Percentiles rank a stretch among this genome's conserved stretches.
Conservation (phyloP, 352 stramenopile genomes). For the Globisporangium emineosum region DNA sequence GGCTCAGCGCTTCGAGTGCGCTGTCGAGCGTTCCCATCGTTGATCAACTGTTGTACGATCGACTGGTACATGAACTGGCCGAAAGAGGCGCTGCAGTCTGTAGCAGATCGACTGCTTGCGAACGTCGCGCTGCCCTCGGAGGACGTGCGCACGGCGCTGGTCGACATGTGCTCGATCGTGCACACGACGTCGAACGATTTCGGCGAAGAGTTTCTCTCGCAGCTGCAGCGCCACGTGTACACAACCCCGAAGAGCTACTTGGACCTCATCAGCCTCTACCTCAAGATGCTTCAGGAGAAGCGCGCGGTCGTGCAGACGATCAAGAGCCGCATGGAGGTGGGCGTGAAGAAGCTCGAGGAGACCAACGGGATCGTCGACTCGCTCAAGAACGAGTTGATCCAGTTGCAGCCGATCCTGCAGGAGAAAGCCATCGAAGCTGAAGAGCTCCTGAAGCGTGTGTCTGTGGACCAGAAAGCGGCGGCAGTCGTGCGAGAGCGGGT, state of each 20-base stretch:
- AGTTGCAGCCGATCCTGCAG: conserved; percentile 91
- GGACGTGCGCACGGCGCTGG: conserved; percentile 66
- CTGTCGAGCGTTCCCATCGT: conserved; percentile 92
- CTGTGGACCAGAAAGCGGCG: conserved; percentile 91
- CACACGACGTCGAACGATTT: conserved; percentile 91
- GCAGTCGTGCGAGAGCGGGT: conserved; percentile 86
- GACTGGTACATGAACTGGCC: conserved; percentile 97
- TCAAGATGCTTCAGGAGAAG: conserved; percentile 90
- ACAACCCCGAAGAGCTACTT: conserved; percentile 97
- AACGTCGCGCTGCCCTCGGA: conserved; percentile 77
- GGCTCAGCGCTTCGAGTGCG: conserved; percentile 90
- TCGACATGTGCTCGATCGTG: conserved; percentile 91
- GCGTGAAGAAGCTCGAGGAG: conserved; percentile 92
- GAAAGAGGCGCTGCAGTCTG: conserved; percentile 87
- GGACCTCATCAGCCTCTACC: conserved; percentile 94
- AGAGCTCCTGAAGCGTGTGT: conserved; percentile 90
- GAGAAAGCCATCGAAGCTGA: conserved; percentile 90
- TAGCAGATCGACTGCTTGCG: conserved; percentile 86
- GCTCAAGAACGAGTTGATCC: conserved; percentile 89
- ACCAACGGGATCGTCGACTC: conserved; percentile 93
- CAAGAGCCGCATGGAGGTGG: conserved; percentile 88
- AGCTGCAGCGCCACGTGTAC: conserved; percentile 92
- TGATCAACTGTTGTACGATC: conserved; percentile 97
- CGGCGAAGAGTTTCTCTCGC: conserved; percentile 83
- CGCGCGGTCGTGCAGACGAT: conserved; percentile 78